Percentiles rank a stretch among this genome's conserved stretches.
phyloP scores from a whole-genome alignment of 345 rosid species.

The Fremontodendron californicum region DNA sequence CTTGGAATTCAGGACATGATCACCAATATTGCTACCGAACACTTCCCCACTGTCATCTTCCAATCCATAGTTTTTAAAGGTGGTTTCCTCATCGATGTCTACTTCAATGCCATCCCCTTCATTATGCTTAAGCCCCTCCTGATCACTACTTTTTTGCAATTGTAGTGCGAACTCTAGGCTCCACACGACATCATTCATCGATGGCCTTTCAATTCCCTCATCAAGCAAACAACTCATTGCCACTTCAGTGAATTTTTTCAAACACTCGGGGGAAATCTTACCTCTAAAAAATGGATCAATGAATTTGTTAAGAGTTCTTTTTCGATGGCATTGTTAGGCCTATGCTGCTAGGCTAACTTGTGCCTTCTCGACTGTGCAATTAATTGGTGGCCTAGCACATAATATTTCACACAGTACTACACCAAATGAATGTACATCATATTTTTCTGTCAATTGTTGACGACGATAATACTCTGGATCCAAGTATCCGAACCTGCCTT shows the following conservation, averaged over 20 bases:
- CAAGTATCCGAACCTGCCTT: conserved; percentile 50
- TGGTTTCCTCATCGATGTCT: neutral
- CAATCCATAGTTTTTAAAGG: neutral
- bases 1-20: neutral
- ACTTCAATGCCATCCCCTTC: neutral
- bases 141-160: conserved; percentile 12
- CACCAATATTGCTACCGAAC: neutral
- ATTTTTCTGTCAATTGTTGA: conserved; percentile 54
- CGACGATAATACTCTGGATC: conserved; percentile 63
- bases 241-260: conserved; percentile 30
- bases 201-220: conserved; percentile 26
- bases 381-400: conserved; percentile 33
- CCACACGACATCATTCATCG: conserved; percentile 36
- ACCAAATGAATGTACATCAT: conserved; percentile 68
- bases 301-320: conserved; percentile 26
- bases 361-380: conserved; percentile 21
- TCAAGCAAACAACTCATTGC: conserved; percentile 34
- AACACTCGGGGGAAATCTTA: conserved; percentile 22
- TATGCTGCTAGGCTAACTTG: conserved; percentile 31
- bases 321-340: conserved; percentile 32
- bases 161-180: conserved; percentile 29
- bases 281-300: conserved; percentile 25
- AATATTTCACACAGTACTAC: conserved; percentile 57
- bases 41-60: neutral
- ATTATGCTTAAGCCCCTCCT: neutral